Percentiles rank a stretch among this genome's conserved stretches.
These are phyloP conservation scores for Chlamydomonas reinhardtii DNA, from an alignment of 163 green algal genomes.

Conservation along the genomic window DNA sequence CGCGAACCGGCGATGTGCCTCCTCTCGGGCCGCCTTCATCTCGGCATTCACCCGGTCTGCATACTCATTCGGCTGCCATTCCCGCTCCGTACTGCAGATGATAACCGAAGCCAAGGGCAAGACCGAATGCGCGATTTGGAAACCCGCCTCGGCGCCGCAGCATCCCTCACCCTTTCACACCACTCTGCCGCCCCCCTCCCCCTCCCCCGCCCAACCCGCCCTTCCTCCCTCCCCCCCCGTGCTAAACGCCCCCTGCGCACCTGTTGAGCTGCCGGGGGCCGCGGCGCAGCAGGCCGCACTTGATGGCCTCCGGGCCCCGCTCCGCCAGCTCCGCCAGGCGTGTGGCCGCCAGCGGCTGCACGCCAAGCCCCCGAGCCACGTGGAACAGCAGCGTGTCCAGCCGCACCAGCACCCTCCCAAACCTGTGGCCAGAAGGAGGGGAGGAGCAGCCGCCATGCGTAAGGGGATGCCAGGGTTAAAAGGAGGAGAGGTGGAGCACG, in stretches of 20 bases:
- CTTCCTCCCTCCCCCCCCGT: no score
- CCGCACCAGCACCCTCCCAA: conserved; percentile 7
- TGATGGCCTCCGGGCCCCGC: neutral
- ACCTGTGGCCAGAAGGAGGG: neutral
- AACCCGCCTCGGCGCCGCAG: no score
- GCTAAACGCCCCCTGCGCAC: neutral
- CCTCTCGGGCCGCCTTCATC: conserved; percentile 27
- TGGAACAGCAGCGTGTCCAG: conserved; percentile 34
- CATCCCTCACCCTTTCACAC: neutral
- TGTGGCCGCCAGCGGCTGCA: neutral
- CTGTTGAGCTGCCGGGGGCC: conserved; percentile 3
- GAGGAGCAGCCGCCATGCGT: neutral
- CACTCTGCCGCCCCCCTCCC: no score
- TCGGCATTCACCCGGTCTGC: conserved; percentile 8
- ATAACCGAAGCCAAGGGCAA: no score
- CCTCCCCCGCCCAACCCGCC: no score
- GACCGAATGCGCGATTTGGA: neutral
- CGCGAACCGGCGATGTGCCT: neutral
- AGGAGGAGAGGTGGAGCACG: no score
- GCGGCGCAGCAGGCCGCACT: conserved; percentile 29
- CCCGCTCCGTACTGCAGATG: neutral
- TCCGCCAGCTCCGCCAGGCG: neutral
- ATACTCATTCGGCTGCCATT: neutral
- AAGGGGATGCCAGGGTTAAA: no score
- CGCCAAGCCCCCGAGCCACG: neutral